A percentile compares a stretch with the other conserved stretches of the same genome.
Evolutionary conservation across 2,329 filamentous ascomycete species (phyloP).

Genomic region (Elsinoe batatas): DNA sequence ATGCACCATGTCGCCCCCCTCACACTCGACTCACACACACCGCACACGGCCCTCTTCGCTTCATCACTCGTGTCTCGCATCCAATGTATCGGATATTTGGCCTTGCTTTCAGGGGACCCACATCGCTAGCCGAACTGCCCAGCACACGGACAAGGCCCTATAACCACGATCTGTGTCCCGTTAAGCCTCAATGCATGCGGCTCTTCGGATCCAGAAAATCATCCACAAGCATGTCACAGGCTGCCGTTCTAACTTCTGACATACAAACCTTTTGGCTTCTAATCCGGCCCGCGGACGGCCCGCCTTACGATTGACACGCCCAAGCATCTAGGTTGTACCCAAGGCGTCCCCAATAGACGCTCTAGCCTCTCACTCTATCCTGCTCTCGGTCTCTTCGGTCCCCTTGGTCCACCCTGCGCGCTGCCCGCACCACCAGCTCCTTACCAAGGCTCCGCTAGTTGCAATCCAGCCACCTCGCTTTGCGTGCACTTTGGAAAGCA

Average conservation of each 20-base stretch:
- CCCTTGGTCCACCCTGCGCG: constrained; percentile 8
- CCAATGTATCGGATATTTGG: constrained; percentile 1
- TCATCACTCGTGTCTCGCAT: background rate
- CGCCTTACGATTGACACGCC: constrained; percentile 9
- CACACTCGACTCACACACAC: background rate
- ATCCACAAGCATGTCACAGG: constrained; percentile 2
- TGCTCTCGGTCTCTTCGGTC: constrained; percentile 8
- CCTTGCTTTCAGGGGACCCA: background rate
- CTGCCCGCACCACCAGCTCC: constrained; percentile 4
- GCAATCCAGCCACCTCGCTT: constrained; percentile 10
- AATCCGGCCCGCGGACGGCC: constrained; percentile 8
- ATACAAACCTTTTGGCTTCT: background rate
- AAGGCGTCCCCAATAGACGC: constrained; percentile 9
- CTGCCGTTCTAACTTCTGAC: background rate
- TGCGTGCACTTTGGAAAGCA: background rate
- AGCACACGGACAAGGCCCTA: background rate
- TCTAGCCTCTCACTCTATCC: constrained; percentile 10
- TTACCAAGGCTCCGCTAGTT: constrained; percentile 9
- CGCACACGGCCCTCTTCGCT: background rate
- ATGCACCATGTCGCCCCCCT: background rate
- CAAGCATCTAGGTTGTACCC: constrained; percentile 4
- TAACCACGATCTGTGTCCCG: constrained; percentile 6
- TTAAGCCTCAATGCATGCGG: constrained; percentile 11
- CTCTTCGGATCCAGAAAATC: constrained; percentile 1
- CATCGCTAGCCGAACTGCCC: constrained; percentile 5